Percentiles rank a stretch among this genome's conserved stretches.
Conservation (phyloP, 768 basidiomycete genomes). For the Boletus reticulatus region DNA sequence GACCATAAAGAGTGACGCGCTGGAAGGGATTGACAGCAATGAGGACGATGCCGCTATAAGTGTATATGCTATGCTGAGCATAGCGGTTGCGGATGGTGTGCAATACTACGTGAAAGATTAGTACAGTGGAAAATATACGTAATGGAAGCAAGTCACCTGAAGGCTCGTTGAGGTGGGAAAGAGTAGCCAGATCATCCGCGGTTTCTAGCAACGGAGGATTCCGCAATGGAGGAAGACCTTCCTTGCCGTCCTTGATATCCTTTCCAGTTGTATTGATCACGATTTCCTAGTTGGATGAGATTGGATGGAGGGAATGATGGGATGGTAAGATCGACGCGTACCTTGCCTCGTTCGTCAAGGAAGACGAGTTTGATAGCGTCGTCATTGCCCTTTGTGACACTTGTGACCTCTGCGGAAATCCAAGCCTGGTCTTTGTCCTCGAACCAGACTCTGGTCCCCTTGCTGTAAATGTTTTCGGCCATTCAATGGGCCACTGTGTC, state of each 20-base stretch:
- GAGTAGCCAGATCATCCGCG: constrained; percentile 95
- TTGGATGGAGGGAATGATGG: background rate
- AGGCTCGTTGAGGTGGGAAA: constrained; percentile 97
- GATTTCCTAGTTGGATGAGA: constrained; percentile 55
- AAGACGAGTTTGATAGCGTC: constrained; percentile 83
- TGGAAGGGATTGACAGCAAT: constrained; percentile 99
- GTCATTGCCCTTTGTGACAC: constrained; percentile 59
- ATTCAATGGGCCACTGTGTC: constrained; percentile 54
- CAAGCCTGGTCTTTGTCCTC: constrained; percentile 93
- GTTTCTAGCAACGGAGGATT: constrained; percentile 97
- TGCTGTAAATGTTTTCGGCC: constrained; percentile 92
- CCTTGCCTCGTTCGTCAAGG: constrained; percentile 91
- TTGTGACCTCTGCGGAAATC: constrained; percentile 84
- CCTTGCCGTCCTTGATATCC: constrained; percentile 77
- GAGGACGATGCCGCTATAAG: constrained; percentile 97
- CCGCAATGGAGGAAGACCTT: constrained; percentile 85
- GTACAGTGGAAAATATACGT: background rate
- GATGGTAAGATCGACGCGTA: constrained; percentile 32
- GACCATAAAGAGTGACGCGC: constrained; percentile 94
- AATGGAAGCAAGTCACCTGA: constrained; percentile 57
- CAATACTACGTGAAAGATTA: constrained; percentile 55
- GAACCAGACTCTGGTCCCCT: constrained; percentile 89
- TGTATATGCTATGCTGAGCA: constrained; percentile 96
- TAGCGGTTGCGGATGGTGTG: constrained; percentile 98
- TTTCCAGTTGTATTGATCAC: constrained; percentile 74